Evolutionary conservation across 2,329 filamentous ascomycete species (phyloP).

Genomic region (Phyllosticta citrichinensis): DNA sequence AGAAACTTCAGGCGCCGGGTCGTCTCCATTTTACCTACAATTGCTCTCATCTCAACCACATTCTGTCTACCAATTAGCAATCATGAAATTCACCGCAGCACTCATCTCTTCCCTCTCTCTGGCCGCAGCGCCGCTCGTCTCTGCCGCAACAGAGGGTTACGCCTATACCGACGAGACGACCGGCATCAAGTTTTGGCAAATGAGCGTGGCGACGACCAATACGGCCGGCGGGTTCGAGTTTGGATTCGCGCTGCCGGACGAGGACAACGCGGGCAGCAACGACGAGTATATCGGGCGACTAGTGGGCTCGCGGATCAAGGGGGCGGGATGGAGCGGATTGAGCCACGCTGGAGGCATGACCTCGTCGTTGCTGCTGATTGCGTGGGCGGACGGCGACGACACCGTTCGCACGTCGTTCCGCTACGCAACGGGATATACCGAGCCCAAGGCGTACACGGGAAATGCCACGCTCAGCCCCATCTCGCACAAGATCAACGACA

Average conservation of each 20-base stretch:
- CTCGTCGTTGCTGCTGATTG: constrained; percentile 24
- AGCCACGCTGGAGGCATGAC: constrained; percentile 28
- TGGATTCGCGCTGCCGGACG: constrained; percentile 23
- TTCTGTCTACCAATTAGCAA: neutral
- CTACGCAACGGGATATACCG: constrained; percentile 41
- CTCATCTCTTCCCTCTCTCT: neutral
- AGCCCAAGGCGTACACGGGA: constrained; percentile 51
- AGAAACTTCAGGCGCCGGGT: neutral
- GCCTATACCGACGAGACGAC: constrained; percentile 1
- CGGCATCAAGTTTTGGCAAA: constrained; percentile 13
- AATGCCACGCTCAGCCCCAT: constrained; percentile 53
- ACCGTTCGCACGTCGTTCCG: constrained; percentile 24
- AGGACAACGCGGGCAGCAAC: neutral
- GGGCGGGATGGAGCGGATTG: constrained; percentile 28
- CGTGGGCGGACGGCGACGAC: constrained; percentile 19
- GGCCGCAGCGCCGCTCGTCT: constrained; percentile 10
- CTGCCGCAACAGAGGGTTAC: constrained; percentile 18
- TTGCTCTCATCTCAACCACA: neutral
- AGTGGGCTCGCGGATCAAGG: constrained; percentile 21
- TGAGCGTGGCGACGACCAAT: constrained; percentile 17
- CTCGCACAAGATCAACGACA: constrained; percentile 46
- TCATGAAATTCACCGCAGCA: neutral
- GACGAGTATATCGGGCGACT: constrained; percentile 29
- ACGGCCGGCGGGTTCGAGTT: constrained; percentile 26
- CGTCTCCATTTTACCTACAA: neutral